Base-by-base conservation (phyloP, 2,329 filamentous ascomycete genomes). In the Aspergillus latus region DNA sequence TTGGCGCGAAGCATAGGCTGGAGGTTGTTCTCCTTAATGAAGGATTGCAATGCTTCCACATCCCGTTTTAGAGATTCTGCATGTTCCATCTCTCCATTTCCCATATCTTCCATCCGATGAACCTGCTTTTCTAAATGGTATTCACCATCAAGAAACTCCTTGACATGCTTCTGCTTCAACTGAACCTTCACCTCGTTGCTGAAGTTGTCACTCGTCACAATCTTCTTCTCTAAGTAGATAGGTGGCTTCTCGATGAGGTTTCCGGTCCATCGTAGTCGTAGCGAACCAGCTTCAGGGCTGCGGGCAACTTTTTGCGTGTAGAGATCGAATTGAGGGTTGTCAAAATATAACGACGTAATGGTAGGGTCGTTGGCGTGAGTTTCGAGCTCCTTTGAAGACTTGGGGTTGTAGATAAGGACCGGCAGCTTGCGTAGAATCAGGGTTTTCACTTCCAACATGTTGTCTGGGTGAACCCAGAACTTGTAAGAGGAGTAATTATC, bases 401-500 rank as follows among this genome's bases (percentile, higher is more conserved):
- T 88, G 45, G 94, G 88, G 71, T 94, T 97, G 76, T 97, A 99
- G 21, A 99, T 88, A 13, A 99, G 86, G 30, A 95, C 86, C 1
- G 94, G 94, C 21, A 99, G 82, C 56, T 90, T 90, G 60, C 94
- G 90, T 32, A 97, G 84, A 59, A 99, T 95, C 67, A 91, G 87
- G 4, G 94, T 97, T 82, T 97, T 97, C 72, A 97, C 91, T 77
- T 99, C 94, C 64, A 97, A 85, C 29, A 97, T 80, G 75, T 99
- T 97, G 68, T 99, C 94, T 32, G 86, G 84, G 72, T 99, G 94
- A 5, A 99, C 88, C 94, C 94, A 99, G 78, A 96, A 97, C 75
- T 96, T 97, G 76, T 93, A 86, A 3, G 92, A 91, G 16, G 84
- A 90, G 72, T 95, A 96, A 56, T 82, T 82, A 72, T 92, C 90